Conservation (phyloP, 2,329 filamentous ascomycete species). For the Monosporascus sp. region DNA sequence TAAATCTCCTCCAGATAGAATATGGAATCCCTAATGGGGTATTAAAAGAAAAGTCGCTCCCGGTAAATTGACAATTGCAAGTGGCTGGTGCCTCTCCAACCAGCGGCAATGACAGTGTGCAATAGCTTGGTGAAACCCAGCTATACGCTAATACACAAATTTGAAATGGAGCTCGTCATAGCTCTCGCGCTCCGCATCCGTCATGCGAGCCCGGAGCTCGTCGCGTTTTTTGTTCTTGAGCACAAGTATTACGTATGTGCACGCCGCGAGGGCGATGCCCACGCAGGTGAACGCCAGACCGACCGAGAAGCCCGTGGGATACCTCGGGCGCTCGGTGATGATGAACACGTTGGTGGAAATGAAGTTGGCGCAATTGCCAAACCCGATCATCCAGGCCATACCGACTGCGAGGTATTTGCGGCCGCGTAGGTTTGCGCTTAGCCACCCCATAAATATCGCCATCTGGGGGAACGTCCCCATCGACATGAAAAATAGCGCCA, state of each 20-base stretch:
- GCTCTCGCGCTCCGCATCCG: conserved; percentile 14
- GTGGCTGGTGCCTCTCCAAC: neutral
- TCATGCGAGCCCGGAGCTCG: conserved; percentile 10
- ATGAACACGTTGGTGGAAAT: conserved; percentile 37
- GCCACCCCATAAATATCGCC: conserved; percentile 28
- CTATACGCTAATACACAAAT: conserved; percentile 14
- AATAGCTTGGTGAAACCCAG: no score
- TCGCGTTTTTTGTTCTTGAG: conserved; percentile 15
- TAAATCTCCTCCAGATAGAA: no score
- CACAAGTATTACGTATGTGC: conserved; percentile 7
- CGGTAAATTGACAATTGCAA: neutral
- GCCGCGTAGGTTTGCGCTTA: conserved; percentile 34
- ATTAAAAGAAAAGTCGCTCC: no score
- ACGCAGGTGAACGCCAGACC: conserved; percentile 25
- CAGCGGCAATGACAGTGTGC: neutral
- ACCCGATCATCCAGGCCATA: conserved; percentile 34
- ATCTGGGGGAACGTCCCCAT: conserved; percentile 25
- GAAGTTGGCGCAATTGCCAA: conserved; percentile 40
- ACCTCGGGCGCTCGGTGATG: conserved; percentile 29
- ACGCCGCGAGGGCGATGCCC: conserved; percentile 14
- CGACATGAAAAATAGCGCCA: conserved; percentile 23
- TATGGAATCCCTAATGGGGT: no score
- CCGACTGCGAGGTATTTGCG: conserved; percentile 33
- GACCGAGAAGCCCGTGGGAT: conserved; percentile 31
- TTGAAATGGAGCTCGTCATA: conserved; percentile 19